Percentiles rank a stretch among this genome's conserved stretches.
phyloP scores from a whole-genome alignment of 306 rosid species.

The Aeschynomene evenia region DNA sequence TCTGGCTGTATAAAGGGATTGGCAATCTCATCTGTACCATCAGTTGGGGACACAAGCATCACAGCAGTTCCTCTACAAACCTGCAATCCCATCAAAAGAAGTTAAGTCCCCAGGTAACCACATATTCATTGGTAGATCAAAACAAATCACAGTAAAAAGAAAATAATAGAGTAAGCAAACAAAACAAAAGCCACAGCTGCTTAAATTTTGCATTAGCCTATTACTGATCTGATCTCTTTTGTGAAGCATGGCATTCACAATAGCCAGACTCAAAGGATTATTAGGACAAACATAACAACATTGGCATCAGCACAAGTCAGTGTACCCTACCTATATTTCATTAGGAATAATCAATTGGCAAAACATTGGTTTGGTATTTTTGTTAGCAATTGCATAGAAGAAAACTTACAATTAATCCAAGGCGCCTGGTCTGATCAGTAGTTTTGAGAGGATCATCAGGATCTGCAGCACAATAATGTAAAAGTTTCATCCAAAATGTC shows the following conservation, averaged over 20 bases:
- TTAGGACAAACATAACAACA: neutral
- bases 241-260: neutral
- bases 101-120: neutral
- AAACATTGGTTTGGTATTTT: neutral
- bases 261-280: neutral
- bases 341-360: neutral
- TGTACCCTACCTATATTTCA: neutral
- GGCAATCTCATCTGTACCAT: conserved; percentile 96
- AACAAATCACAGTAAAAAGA: neutral
- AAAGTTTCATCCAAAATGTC: neutral
- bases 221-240: conserved; percentile 15
- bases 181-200: neutral
- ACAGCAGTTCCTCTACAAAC: conserved; percentile 99
- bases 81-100: conserved; percentile 43
- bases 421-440: conserved; percentile 43
- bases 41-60: conserved; percentile 98
- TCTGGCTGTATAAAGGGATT: conserved; percentile 94
- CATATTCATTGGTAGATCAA: neutral
- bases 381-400: neutral
- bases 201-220: neutral
- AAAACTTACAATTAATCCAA: conserved; percentile 50
- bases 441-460: conserved; percentile 50
- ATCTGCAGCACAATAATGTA: conserved; percentile 29
- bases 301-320: neutral
- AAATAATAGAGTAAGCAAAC: neutral